Percentiles rank a stretch among this genome's conserved stretches.
These are phyloP conservation scores for Aphanoascus verrucosus DNA, from an alignment of 2,329 filamentous ascomycete genomes.

Conservation along the genomic window DNA sequence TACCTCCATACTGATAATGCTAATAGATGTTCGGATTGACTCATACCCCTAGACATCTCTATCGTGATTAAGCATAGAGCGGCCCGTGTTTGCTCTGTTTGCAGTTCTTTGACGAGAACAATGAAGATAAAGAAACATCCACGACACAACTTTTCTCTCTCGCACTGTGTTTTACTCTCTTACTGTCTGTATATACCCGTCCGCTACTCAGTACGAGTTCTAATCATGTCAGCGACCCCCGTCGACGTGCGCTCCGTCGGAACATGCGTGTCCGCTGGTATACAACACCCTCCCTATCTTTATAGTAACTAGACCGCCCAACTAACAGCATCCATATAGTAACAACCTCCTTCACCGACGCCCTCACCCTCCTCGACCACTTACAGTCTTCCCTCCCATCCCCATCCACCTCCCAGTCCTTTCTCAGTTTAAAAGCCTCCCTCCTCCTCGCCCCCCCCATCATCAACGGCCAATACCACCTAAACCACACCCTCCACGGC, in stretches of 20 bases:
- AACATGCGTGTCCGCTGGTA: slow-evolving; percentile 14
- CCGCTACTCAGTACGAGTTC: too few species aligned
- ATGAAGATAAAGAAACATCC: too few species aligned
- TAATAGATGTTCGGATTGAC: too few species aligned
- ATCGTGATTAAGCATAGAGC: too few species aligned
- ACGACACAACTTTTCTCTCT: background rate
- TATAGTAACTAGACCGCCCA: slow-evolving; percentile 13
- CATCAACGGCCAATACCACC: slow-evolving; percentile 31
- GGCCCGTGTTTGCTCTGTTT: too few species aligned
- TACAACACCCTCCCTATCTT: background rate
- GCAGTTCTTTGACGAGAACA: too few species aligned
- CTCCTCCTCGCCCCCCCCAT: slow-evolving; percentile 26
- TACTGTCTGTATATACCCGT: too few species aligned
- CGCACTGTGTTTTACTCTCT: background rate
- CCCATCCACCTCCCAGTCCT: background rate
- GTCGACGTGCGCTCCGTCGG: slow-evolving; percentile 14
- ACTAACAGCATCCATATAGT: slow-evolving; percentile 6
- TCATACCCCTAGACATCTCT: too few species aligned
- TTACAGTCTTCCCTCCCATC: slow-evolving; percentile 8
- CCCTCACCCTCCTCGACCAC: slow-evolving; percentile 13
- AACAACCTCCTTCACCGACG: slow-evolving; percentile 13
- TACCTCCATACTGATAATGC: too few species aligned
- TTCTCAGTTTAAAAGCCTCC: slow-evolving; percentile 25
- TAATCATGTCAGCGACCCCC: slow-evolving; percentile 2
- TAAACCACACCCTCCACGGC: slow-evolving; percentile 27